Evolutionary conservation across 2,329 filamentous ascomycete genomes (phyloP).

Genomic region (Rhytidhysteron rufulum): DNA sequence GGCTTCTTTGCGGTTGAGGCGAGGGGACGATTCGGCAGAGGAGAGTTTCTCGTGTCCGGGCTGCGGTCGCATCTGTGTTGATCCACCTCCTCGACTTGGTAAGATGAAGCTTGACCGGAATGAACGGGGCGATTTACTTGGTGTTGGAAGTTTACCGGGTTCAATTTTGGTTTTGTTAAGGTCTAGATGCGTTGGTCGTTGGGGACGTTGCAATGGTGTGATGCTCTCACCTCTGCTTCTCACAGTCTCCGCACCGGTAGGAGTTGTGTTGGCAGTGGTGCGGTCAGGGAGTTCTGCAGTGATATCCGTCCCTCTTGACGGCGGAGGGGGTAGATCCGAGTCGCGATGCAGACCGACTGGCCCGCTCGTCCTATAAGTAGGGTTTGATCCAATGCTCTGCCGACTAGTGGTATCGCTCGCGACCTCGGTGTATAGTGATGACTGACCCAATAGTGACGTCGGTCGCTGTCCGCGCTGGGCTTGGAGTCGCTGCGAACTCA

Average conservation of each 20-base stretch:
- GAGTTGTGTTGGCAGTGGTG: slow-evolving; percentile 70
- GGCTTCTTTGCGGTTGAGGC: slow-evolving; percentile 47
- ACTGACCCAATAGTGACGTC: slow-evolving; percentile 32
- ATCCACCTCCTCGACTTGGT: slow-evolving; percentile 51
- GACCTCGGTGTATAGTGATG: slow-evolving; percentile 28
- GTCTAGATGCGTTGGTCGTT: slow-evolving; percentile 52
- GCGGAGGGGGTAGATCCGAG: slow-evolving; percentile 50
- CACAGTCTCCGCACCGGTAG: slow-evolving; percentile 56
- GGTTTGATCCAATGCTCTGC: slow-evolving; percentile 35
- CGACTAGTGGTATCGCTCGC: slow-evolving; percentile 28
- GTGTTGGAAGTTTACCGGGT: slow-evolving; percentile 53
- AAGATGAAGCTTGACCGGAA: slow-evolving; percentile 73
- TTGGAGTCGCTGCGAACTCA: slow-evolving; percentile 94
- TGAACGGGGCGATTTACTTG: slow-evolving; percentile 69
- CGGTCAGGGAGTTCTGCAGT: slow-evolving; percentile 71
- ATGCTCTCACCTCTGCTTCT: slow-evolving; percentile 73
- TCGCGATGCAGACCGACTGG: slow-evolving; percentile 33
- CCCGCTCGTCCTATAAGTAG: slow-evolving; percentile 24
- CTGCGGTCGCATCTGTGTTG: slow-evolving; percentile 43
- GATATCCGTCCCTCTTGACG: slow-evolving; percentile 75
- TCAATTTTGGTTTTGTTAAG: slow-evolving; percentile 56
- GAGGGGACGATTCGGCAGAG: slow-evolving; percentile 73
- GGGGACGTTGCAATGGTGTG: slow-evolving; percentile 64
- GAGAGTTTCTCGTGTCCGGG: slow-evolving; percentile 77
- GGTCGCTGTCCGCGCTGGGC: slow-evolving; percentile 70